Conservation (phyloP, 2,329 filamentous ascomycete species). For the Decorospora gaudefroyi region DNA sequence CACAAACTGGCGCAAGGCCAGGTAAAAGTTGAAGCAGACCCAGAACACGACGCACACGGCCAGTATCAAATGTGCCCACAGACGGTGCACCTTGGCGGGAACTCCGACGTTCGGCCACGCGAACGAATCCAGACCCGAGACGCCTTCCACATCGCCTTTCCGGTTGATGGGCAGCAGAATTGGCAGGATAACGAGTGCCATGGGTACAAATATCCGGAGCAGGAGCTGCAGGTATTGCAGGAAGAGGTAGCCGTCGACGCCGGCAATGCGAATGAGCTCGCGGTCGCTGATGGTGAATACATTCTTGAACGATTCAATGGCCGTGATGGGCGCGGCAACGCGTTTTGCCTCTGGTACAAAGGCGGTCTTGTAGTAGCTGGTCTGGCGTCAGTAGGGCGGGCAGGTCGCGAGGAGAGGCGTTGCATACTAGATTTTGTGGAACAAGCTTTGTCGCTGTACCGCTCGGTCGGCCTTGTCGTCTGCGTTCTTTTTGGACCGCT, state of each 20-base stretch:
- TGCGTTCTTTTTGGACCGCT: slow-evolving; percentile 23
- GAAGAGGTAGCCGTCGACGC: slow-evolving; percentile 96
- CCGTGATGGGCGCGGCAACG: slow-evolving; percentile 42
- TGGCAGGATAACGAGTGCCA: slow-evolving; percentile 76
- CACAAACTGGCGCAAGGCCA: slow-evolving; percentile 84
- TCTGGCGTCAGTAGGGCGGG: slow-evolving; percentile 19
- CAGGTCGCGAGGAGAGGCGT: background rate
- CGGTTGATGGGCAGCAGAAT: slow-evolving; percentile 86
- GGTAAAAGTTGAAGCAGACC: slow-evolving; percentile 85
- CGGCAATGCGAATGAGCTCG: slow-evolving; percentile 92
- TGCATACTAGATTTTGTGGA: slow-evolving; percentile 47
- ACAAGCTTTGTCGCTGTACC: slow-evolving; percentile 41
- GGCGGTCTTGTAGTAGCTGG: slow-evolving; percentile 47
- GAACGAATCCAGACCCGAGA: slow-evolving; percentile 68
- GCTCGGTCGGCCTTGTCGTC: slow-evolving; percentile 17
- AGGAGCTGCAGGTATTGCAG: slow-evolving; percentile 85
- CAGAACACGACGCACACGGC: slow-evolving; percentile 78
- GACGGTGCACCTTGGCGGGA: slow-evolving; percentile 65
- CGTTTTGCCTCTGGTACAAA: slow-evolving; percentile 45
- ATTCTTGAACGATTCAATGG: slow-evolving; percentile 46
- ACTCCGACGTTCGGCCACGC: slow-evolving; percentile 82
- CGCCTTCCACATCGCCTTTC: slow-evolving; percentile 64
- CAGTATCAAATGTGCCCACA: slow-evolving; percentile 83
- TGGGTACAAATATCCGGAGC: slow-evolving; percentile 87
- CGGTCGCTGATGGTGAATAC: slow-evolving; percentile 72